A percentile compares a stretch with the other conserved stretches of the same genome.
phyloP scores from a whole-genome alignment of 176 grass and related monocot species.

The Oryza meyeriana region DNA sequence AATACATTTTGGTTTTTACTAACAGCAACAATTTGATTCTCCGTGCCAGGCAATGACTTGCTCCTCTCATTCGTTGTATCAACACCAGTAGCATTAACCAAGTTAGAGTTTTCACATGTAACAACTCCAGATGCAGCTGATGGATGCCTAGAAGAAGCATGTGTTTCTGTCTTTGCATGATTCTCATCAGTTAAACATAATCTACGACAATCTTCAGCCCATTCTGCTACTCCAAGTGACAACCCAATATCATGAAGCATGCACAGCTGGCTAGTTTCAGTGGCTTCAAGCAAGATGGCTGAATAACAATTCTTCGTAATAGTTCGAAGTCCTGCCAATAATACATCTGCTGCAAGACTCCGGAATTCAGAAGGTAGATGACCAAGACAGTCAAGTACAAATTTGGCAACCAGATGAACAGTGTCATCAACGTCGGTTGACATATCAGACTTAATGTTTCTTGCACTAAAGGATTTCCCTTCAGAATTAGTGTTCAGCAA shows the following conservation, averaged over 20 bases:
- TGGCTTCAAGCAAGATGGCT: conserved; percentile 61
- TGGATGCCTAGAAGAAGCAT: conserved; percentile 38
- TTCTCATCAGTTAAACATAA: conserved; percentile 54
- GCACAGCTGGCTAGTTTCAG: conserved; percentile 51
- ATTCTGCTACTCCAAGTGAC: conserved; percentile 72
- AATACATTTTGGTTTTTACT: conserved; percentile 28
- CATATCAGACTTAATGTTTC: conserved; percentile 34
- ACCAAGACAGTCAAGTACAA: conserved; percentile 80
- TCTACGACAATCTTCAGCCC: conserved; percentile 68
- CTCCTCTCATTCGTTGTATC: conserved; percentile 7
- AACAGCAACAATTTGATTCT: conserved; percentile 25
- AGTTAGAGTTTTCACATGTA: conserved; percentile 9
- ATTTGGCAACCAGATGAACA: conserved; percentile 47
- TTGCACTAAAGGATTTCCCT: conserved; percentile 24
- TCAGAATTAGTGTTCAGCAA: conserved; percentile 35
- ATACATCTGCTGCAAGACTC: conserved; percentile 69
- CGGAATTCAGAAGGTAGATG: conserved; percentile 77
- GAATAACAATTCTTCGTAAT: conserved; percentile 67
- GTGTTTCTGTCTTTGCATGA: conserved; percentile 20
- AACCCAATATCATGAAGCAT: conserved; percentile 99
- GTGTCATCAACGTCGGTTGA: conserved; percentile 42
- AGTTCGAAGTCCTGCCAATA: conserved; percentile 60
- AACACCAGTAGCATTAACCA: conserved; percentile 21
- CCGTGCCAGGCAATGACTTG: conserved; percentile 23
- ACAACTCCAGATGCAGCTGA: conserved; percentile 23